phyloP scores from a whole-genome alignment of 805 yeast genomes.

The Suhomyces sp. region DNA sequence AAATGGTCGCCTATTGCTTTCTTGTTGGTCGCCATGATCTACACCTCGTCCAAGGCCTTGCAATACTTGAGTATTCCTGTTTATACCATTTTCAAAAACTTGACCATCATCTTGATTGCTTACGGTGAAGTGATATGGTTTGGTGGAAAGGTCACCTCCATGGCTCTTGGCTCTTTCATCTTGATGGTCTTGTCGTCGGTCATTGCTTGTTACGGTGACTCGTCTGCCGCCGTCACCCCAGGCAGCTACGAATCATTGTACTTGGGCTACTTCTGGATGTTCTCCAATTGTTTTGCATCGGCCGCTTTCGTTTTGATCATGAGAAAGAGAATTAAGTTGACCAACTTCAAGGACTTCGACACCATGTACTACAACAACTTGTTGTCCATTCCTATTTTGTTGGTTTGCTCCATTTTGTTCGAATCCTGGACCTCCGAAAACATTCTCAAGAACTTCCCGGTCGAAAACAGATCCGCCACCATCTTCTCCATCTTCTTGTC shows the following conservation, averaged over 20 bases:
- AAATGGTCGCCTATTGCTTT: constrained; percentile 95
- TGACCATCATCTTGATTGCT: constrained; percentile 94
- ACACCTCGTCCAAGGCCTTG: constrained; percentile 93
- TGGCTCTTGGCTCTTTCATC: constrained; percentile 85
- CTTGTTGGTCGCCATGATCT: constrained; percentile 87
- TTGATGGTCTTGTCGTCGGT: constrained; percentile 96
- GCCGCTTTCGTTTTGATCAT: constrained; percentile 90
- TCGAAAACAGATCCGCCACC: constrained; percentile 62
- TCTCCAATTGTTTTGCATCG: constrained; percentile 87
- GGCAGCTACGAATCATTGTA: constrained; percentile 46
- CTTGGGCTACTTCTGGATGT: constrained; percentile 96
- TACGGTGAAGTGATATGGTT: constrained; percentile 98
- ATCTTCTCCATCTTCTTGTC: constrained; percentile 84
- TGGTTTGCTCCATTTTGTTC: constrained; percentile 67
- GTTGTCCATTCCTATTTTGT: constrained; percentile 85
- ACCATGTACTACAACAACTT: constrained; percentile 98
- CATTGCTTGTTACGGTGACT: constrained; percentile 90
- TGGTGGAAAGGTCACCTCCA: constrained; percentile 84
- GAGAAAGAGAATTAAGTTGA: constrained; percentile 97
- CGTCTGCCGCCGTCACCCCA: constrained; percentile 35
- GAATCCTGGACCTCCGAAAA: constrained; percentile 94
- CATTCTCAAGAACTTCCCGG: constrained; percentile 74
- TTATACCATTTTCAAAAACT: constrained; percentile 95
- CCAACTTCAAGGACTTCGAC: constrained; percentile 94
- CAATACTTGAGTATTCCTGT: constrained; percentile 91